Conservation (phyloP, 441 rosid species). For the Corymbia citriodora region DNA sequence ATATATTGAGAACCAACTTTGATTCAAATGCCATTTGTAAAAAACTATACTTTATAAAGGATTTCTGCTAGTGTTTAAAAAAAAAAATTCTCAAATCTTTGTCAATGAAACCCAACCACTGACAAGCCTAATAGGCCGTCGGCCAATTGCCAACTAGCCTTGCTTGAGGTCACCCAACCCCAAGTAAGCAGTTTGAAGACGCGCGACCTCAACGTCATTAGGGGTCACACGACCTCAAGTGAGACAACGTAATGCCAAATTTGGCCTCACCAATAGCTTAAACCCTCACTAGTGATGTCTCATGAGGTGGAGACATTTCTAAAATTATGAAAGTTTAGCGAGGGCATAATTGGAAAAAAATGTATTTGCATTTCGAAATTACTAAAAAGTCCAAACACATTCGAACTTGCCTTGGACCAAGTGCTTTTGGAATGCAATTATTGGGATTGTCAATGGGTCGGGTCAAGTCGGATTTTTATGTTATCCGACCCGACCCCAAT, state of each 20-base stretch:
- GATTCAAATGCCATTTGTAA: background rate
- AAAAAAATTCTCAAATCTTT: background rate
- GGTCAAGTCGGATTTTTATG: too few relatives aligned
- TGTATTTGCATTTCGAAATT: too few relatives aligned
- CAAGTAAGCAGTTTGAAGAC: background rate
- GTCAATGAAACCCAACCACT: accelerated
- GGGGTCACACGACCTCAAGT: background rate
- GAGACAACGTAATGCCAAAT: background rate
- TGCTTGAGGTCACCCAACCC: background rate
- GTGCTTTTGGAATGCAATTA: background rate
- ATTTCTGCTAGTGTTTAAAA: too few relatives aligned
- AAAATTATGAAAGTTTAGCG: background rate
- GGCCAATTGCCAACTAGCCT: background rate
- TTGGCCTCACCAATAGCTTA: background rate
- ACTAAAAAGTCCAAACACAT: too few relatives aligned
- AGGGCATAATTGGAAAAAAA: background rate
- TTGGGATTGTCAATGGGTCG: too few relatives aligned
- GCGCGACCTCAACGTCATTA: background rate
- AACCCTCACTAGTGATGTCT: background rate
- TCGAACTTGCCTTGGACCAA: accelerated
- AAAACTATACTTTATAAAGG: background rate
- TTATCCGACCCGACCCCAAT: too few relatives aligned
- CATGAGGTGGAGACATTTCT: background rate
- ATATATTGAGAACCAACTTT: too few relatives aligned
- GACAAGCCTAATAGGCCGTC: background rate